Evolutionary conservation across 2,329 filamentous ascomycete species (phyloP).

Genomic region (Phyllosticta citriasiana): DNA sequence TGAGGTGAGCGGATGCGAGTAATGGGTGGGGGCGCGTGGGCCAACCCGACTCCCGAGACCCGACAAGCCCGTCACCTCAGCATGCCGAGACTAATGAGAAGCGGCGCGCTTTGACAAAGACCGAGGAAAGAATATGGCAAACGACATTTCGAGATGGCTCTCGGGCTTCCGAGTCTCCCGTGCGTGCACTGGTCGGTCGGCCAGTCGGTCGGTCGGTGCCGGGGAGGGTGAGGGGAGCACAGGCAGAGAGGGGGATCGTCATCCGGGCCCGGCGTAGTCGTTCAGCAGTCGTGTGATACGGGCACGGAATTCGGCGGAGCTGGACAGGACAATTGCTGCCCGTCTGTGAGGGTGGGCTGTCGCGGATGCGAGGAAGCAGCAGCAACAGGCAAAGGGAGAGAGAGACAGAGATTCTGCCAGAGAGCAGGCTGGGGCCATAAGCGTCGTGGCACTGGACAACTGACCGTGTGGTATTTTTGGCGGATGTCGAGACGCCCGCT

Average conservation of each 20-base stretch:
- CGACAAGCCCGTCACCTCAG: not conserved
- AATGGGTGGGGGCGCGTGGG: not conserved
- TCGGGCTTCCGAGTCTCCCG: not conserved
- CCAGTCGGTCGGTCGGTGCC: not conserved
- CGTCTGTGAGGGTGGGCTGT: not conserved
- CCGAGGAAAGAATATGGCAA: not conserved
- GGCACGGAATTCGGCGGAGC: not conserved
- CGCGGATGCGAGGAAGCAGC: not conserved
- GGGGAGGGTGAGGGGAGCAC: too few species aligned
- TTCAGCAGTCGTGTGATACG: not conserved
- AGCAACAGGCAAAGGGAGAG: not conserved
- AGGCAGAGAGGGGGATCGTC: not conserved
- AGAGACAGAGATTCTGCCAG: not conserved
- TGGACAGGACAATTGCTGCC: not conserved
- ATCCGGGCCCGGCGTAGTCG: not conserved
- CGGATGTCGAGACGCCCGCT: too few species aligned
- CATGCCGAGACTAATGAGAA: not conserved
- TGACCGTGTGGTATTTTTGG: too few species aligned
- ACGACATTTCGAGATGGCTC: not conserved
- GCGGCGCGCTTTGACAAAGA: not conserved
- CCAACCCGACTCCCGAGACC: not conserved
- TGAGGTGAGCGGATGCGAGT: not conserved
- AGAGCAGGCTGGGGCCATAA: not conserved
- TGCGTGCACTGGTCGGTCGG: not conserved
- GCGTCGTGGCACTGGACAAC: not conserved